Evolutionary conservation across 2,329 filamentous ascomycete genomes (phyloP), one percentile per base, ranked within the genome.

Genomic region (Microdochium trichocladiopsis): DNA sequence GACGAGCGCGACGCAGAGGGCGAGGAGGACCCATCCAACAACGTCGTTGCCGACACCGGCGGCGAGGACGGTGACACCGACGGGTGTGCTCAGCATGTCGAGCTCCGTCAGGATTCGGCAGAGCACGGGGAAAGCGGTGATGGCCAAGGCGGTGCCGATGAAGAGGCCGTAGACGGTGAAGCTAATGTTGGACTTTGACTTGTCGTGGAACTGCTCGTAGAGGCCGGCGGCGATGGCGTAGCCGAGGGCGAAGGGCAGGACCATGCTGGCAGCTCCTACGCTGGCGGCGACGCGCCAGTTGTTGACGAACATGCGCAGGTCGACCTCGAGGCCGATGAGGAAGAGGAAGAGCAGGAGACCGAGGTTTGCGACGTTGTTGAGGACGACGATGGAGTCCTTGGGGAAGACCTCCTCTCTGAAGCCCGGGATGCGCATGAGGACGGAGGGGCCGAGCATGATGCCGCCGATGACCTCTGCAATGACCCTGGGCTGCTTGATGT

Each of bases 41-140:
- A 94, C 90, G 63, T 97, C 93, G 65, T 97, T 96, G 1, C 90
- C 90, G 14, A 96, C 91, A 50, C 93, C 93, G 4, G 92, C 92
- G 2, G 92, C 91, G 10, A 96, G 77, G 2, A 92, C 88, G 84
- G 95, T 95, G 33, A 96, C 82, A 63, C 92, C 92, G 4, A 96
- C 92, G 1, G 86, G 81, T 2, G 90, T 94, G 51, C 80, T 74
- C 3, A 97, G 83, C 49, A 97, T 76, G 61, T 96, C 94, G 51
- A 97, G 75, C 68, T 96, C 92, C 0, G 90, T 93, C 58, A 97
- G 73, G 58, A 97, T 97, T 66, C 93, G 88, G 64, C 93, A 96
- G 12, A 97, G 80, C 0, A 97, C 93, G 0, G 93, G 93, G 61
- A 97, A 86, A 9, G 83, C 90, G 1, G 93, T 96, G 60, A 97